phyloP scores from a whole-genome alignment of 2,329 filamentous ascomycete genomes.

The Cylindrodendrum hubeiense region DNA sequence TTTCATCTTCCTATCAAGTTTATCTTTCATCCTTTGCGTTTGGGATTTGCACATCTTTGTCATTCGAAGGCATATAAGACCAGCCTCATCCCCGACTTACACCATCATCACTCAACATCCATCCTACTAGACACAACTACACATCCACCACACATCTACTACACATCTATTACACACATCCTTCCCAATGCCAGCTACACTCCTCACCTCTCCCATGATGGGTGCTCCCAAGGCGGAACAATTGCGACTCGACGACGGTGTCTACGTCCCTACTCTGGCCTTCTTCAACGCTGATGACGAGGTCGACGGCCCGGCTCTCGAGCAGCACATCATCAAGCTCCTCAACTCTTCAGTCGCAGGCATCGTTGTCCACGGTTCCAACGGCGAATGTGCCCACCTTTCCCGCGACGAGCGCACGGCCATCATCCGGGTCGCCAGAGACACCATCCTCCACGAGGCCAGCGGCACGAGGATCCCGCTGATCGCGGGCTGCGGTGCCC shows the following conservation, averaged over 20 bases:
- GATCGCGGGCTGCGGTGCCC: constrained; percentile 81
- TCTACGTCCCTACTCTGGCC: constrained; percentile 54
- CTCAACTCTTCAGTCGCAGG: constrained; percentile 80
- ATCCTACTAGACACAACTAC: constrained; percentile 1
- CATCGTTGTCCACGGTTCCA: constrained; percentile 84
- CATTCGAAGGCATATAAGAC: constrained; percentile 1
- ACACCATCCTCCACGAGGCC: constrained; percentile 43
- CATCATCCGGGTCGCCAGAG: constrained; percentile 70
- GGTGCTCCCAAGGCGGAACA: constrained; percentile 43
- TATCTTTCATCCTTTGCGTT: constrained; percentile 20
- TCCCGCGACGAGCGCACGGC: constrained; percentile 77
- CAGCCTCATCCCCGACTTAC: constrained; percentile 17
- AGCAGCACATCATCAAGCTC: constrained; percentile 50
- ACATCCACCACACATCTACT: neutral
- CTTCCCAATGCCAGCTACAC: constrained; percentile 40
- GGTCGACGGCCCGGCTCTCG: constrained; percentile 47
- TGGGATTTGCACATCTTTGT: constrained; percentile 14
- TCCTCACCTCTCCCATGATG: constrained; percentile 39
- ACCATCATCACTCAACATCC: constrained; percentile 2
- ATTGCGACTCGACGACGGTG: constrained; percentile 45
- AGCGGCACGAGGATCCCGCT: constrained; percentile 52
- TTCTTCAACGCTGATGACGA: constrained; percentile 53
- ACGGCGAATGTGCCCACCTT: constrained; percentile 86
- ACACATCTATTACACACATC: neutral
- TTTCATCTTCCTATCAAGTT: constrained; percentile 18